Evolutionary conservation across 2,329 filamentous ascomycete species (phyloP).

Genomic region (Claviceps africana): DNA sequence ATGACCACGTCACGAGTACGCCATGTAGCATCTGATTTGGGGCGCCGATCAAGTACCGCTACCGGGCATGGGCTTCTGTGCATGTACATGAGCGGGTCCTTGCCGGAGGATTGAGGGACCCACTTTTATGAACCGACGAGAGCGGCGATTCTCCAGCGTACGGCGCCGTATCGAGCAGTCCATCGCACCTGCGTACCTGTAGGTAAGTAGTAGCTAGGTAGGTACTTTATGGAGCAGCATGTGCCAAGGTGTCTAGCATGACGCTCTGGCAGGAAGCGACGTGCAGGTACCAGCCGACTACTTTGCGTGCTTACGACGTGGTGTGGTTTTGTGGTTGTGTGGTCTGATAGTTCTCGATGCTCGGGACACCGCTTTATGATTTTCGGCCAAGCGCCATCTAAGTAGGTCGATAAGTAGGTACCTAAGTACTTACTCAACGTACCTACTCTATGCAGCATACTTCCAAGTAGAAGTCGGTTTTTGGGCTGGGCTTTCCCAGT

Average conservation of each 20-base stretch:
- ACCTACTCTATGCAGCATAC: too few species aligned
- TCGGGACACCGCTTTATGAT: background rate
- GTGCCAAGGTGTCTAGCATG: too few species aligned
- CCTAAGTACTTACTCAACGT: too few species aligned
- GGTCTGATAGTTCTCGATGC: background rate
- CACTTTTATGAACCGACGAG: slow-evolving; percentile 5
- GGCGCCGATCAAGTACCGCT: background rate
- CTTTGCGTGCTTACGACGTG: background rate
- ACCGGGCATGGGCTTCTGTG: background rate
- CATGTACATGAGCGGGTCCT: slow-evolving; percentile 1
- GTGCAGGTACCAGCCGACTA: too few species aligned
- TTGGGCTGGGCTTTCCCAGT: background rate
- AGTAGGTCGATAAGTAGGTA: too few species aligned
- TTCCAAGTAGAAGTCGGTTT: background rate
- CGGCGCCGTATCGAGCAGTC: slow-evolving; percentile 2
- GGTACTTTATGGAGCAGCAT: background rate
- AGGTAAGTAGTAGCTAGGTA: too few species aligned
- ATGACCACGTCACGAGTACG: background rate
- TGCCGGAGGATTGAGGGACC: slow-evolving; percentile 2
- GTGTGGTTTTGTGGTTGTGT: background rate
- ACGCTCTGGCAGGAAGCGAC: too few species aligned
- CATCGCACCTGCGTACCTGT: background rate
- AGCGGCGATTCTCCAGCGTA: slow-evolving; percentile 4
- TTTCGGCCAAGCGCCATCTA: background rate
- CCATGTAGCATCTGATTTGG: background rate